phyloP scores from a whole-genome alignment of 2,329 filamentous ascomycete species.

The Aureobasidium lini region DNA sequence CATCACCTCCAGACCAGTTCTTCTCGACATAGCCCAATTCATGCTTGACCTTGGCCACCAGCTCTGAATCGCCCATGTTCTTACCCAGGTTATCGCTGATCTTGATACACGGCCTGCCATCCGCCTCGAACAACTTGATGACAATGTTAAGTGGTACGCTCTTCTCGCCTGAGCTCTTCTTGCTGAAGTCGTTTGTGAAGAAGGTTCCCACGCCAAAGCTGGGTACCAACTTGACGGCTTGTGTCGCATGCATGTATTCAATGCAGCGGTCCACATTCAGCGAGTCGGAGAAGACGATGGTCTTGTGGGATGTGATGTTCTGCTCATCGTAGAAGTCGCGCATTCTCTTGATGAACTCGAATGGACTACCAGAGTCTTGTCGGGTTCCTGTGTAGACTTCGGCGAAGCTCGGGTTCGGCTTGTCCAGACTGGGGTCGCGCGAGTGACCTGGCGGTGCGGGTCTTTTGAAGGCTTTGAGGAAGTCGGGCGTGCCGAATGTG shows the following conservation, averaged over 20 bases:
- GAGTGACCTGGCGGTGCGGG: slow-evolving; percentile 41
- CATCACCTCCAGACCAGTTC: slow-evolving; percentile 75
- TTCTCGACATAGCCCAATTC: slow-evolving; percentile 80
- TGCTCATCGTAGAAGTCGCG: slow-evolving; percentile 70
- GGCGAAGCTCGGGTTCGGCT: slow-evolving; percentile 56
- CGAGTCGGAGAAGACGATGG: slow-evolving; percentile 91
- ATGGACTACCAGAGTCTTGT: slow-evolving; percentile 84
- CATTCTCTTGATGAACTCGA: slow-evolving; percentile 70
- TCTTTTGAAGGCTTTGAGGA: slow-evolving; percentile 75
- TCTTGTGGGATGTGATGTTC: slow-evolving; percentile 73
- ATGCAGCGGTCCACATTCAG: slow-evolving; percentile 85
- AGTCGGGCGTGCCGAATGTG: slow-evolving; percentile 88
- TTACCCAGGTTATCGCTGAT: slow-evolving; percentile 84
- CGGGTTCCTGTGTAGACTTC: slow-evolving; percentile 76
- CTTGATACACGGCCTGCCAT: slow-evolving; percentile 77
- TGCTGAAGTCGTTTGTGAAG: slow-evolving; percentile 84
- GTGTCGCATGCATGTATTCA: slow-evolving; percentile 78
- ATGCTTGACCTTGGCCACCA: slow-evolving; percentile 75
- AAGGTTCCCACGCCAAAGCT: slow-evolving; percentile 94
- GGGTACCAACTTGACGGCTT: slow-evolving; percentile 71
- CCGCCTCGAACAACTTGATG: slow-evolving; percentile 87
- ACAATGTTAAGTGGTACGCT: slow-evolving; percentile 93
- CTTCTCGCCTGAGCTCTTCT: slow-evolving; percentile 65
- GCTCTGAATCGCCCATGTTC: slow-evolving; percentile 80
- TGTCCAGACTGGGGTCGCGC: slow-evolving; percentile 14